phyloP scores from a whole-genome alignment of 306 rosid species.

The Canavalia ensiformis region DNA sequence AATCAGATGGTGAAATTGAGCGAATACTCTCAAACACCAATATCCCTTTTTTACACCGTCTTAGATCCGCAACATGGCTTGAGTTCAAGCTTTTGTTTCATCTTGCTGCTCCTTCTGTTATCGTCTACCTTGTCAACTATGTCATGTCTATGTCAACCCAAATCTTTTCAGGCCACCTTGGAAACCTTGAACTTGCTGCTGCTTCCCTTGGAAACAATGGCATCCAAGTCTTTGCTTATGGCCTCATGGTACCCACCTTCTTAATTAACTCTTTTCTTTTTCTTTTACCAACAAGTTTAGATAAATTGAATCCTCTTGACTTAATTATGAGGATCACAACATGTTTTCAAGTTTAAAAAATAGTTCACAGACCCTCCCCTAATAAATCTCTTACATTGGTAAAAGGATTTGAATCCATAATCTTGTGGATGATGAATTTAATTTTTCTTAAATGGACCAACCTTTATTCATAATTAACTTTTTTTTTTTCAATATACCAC shows the following conservation, averaged over 20 bases:
- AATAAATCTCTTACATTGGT: too few species aligned
- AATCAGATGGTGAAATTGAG: conserved; percentile 61
- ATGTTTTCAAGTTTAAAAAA: too few species aligned
- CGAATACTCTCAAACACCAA: conserved; percentile 58
- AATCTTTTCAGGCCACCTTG: conserved; percentile 75
- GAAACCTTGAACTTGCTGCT: conserved; percentile 78
- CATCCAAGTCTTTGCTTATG: conserved; percentile 78
- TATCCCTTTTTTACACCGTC: conserved; percentile 42
- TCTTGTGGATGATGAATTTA: too few species aligned
- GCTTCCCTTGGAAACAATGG: conserved; percentile 84
- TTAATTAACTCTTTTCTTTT: too few species aligned
- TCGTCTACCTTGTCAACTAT: conserved; percentile 69
- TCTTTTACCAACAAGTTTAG: too few species aligned
- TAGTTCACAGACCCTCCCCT: too few species aligned
- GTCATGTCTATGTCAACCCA: conserved; percentile 78
- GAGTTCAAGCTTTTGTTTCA: conserved; percentile 59
- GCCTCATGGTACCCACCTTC: conserved; percentile 63
- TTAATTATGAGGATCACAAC: too few species aligned
- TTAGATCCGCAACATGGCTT: conserved; percentile 61
- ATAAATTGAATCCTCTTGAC: too few species aligned
- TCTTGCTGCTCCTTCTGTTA: conserved; percentile 76
- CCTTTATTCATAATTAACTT: too few species aligned
- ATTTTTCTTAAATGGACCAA: too few species aligned
- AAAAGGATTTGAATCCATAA: too few species aligned
- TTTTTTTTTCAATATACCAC: too few species aligned